Conservation (phyloP, 768 basidiomycete species). For the Podaxis sp. region DNA sequence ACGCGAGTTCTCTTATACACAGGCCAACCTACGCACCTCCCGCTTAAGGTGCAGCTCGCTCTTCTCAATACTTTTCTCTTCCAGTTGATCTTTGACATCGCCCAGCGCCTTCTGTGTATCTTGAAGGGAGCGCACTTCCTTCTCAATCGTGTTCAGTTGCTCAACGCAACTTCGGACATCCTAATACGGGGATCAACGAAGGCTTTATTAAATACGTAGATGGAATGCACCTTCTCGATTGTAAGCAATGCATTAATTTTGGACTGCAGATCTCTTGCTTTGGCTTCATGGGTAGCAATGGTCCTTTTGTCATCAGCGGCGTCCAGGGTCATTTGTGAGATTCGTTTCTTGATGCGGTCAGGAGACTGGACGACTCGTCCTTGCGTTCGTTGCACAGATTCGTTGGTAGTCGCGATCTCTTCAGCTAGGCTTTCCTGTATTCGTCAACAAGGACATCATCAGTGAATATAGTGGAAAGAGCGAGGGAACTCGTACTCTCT, state of each 20-base stretch:
- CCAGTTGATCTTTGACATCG: conserved; percentile 66
- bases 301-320: conserved; percentile 71
- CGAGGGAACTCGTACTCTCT: conserved; percentile 46
- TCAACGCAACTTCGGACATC: conserved; percentile 72
- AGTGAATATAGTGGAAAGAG: conserved; percentile 1
- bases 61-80: conserved; percentile 72
- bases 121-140: conserved; percentile 64
- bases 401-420: conserved; percentile 58
- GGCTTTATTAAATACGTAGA: not conserved
- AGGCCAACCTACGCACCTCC: conserved; percentile 46
- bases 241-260: conserved; percentile 69
- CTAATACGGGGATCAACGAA: conserved; percentile 33
- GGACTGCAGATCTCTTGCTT: conserved; percentile 73
- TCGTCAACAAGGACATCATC: not conserved
- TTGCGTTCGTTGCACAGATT: conserved; percentile 62
- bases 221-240: conserved; percentile 66
- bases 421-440: conserved; percentile 60
- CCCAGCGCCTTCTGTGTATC: conserved; percentile 64
- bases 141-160: conserved; percentile 73
- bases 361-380: conserved; percentile 89
- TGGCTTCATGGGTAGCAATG: conserved; percentile 64
- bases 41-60: conserved; percentile 66
- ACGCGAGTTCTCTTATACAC: not conserved
- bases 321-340: conserved; percentile 68
- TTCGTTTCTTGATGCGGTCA: conserved; percentile 83